A percentile compares a stretch with the other conserved stretches of the same genome.
phyloP scores from a whole-genome alignment of 1,284 basidiomycete genomes.

The Exobasidium rhododendri region DNA sequence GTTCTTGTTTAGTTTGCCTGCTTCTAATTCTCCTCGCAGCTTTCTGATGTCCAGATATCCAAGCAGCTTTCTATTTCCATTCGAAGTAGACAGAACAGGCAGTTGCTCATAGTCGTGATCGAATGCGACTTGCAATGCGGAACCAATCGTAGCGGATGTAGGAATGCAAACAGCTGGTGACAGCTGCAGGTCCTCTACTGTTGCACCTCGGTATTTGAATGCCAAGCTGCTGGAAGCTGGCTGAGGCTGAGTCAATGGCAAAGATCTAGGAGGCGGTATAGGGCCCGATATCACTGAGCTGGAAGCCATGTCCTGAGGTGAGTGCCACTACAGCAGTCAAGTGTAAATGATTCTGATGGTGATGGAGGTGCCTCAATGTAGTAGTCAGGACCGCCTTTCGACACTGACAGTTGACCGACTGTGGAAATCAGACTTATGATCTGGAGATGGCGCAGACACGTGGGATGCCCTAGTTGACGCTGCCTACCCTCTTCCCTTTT shows the following conservation, averaged over 20 bases:
- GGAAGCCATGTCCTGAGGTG: too few species aligned
- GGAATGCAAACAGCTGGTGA: conserved; percentile 45
- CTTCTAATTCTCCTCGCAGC: conserved; percentile 29
- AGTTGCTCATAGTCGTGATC: conserved; percentile 50
- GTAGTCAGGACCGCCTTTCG: too few species aligned
- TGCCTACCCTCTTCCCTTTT: too few species aligned
- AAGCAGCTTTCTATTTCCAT: conserved; percentile 30
- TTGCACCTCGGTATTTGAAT: conserved; percentile 43
- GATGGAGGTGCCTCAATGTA: too few species aligned
- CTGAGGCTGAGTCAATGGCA: conserved; percentile 28
- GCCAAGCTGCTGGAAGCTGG: conserved; percentile 30
- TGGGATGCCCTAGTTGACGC: too few species aligned
- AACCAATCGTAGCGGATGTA: conserved; percentile 24
- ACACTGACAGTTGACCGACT: too few species aligned
- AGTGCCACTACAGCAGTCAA: too few species aligned
- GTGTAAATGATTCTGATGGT: too few species aligned
- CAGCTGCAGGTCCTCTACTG: conserved; percentile 46
- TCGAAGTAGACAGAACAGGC: conserved; percentile 36
- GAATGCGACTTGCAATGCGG: conserved; percentile 37
- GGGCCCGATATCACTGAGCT: conserved; percentile 30
- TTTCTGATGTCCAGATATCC: conserved; percentile 48
- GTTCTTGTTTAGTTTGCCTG: conserved; percentile 25
- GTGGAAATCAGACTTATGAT: too few species aligned
- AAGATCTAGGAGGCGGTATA: conserved; percentile 38
- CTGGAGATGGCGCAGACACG: too few species aligned